Conservation (phyloP, 2,329 filamentous ascomycete species). For the Exophiala mesophila region DNA sequence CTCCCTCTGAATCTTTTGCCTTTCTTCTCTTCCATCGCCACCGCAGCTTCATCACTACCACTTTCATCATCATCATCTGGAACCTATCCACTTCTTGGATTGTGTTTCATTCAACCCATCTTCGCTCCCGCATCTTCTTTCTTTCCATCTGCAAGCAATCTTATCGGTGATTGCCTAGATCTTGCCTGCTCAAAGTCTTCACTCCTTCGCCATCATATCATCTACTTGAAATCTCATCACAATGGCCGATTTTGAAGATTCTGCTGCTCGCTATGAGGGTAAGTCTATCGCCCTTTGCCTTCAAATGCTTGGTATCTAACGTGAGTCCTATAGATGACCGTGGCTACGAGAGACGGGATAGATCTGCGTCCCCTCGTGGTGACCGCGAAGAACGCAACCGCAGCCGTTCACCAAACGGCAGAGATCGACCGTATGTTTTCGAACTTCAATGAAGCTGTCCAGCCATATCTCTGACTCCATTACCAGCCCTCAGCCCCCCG, state of each 20-base stretch:
- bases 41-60: conserved; percentile 20
- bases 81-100: too few relatives aligned
- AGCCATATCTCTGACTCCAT: too few relatives aligned
- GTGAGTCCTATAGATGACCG: conserved; percentile 46
- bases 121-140: too few relatives aligned
- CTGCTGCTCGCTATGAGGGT: conserved; percentile 64
- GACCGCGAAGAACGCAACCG: conserved; percentile 54
- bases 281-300: conserved; percentile 30
- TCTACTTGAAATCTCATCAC: conserved; percentile 21
- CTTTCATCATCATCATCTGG: too few relatives aligned
- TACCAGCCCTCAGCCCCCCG: conserved; percentile 42
- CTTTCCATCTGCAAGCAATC: too few relatives aligned
- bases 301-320: conserved; percentile 12
- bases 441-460: conserved; percentile 1
- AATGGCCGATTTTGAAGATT: conserved; percentile 60
- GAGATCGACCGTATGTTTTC: conserved; percentile 47
- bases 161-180: too few relatives aligned
- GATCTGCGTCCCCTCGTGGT: conserved; percentile 62
- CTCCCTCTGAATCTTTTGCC: conserved; percentile 15
- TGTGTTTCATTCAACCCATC: too few relatives aligned
- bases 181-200: too few relatives aligned
- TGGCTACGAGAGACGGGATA: conserved; percentile 62
- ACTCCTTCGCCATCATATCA: too few relatives aligned
- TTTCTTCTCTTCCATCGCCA: conserved; percentile 23
- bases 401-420: conserved; percentile 60